A percentile compares a stretch with the other conserved stretches of the same genome.
Conservation (phyloP, 2,329 filamentous ascomycete genomes). For the Aschersonia sp. region DNA sequence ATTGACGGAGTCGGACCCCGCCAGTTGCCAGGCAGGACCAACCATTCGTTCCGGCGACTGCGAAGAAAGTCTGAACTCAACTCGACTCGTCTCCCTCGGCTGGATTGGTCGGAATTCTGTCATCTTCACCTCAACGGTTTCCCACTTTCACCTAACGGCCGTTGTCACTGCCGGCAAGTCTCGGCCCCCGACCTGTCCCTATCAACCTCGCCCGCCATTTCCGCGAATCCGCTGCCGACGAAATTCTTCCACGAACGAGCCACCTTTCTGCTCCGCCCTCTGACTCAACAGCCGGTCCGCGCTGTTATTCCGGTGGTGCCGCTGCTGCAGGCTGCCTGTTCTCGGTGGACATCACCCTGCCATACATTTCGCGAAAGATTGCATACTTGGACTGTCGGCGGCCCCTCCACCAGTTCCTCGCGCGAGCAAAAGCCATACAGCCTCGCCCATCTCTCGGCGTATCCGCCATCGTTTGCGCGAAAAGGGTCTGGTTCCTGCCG, state of each 20-base stretch:
- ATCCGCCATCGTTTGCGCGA: not conserved
- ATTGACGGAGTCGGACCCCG: not conserved
- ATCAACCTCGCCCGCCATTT: too few species aligned
- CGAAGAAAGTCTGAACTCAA: not conserved
- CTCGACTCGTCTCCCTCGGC: not conserved
- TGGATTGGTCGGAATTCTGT: not conserved
- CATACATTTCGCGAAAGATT: not conserved
- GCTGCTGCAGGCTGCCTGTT: not conserved
- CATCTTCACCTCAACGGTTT: too few species aligned
- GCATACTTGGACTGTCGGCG: not conserved
- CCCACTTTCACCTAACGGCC: too few species aligned
- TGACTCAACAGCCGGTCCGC: too few species aligned
- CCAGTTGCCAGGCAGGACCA: not conserved
- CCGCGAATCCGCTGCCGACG: too few species aligned
- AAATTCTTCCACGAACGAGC: too few species aligned
- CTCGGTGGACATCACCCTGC: not conserved
- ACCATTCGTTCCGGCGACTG: not conserved
- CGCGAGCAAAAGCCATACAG: not conserved
- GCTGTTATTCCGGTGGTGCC: not conserved
- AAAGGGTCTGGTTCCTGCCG: not conserved
- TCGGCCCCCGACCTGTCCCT: too few species aligned
- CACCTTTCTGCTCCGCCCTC: too few species aligned
- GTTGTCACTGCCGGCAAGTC: too few species aligned
- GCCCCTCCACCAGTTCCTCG: too few species aligned
- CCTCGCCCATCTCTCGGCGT: not conserved